Evolutionary conservation across 306 rosid species (phyloP).

Genomic region (Dalbergia oliveri): DNA sequence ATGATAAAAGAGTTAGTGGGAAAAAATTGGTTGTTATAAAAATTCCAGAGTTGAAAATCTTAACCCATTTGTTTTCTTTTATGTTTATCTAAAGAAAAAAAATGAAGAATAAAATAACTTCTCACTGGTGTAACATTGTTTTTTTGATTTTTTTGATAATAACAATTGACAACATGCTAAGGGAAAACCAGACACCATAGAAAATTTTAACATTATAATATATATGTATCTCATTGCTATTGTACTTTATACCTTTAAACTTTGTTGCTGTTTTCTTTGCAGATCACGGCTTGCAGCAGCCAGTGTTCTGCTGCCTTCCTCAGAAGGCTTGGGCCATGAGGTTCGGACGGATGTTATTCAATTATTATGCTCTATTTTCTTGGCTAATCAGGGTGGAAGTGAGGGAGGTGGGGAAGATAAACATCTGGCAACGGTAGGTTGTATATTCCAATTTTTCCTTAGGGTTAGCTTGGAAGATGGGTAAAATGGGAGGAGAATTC

Average conservation of each 20-base stretch:
- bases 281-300: constrained; percentile 68
- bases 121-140: neutral
- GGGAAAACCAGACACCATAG: neutral
- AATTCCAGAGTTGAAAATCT: neutral
- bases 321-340: constrained; percentile 58
- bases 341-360: constrained; percentile 65
- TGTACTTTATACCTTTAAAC: constrained; percentile 22
- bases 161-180: constrained; percentile 7
- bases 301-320: constrained; percentile 53
- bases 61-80: neutral
- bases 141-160: neutral
- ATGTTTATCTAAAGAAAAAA: neutral
- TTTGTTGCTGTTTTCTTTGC: constrained; percentile 5
- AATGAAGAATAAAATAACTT: neutral
- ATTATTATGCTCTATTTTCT: constrained; percentile 83
- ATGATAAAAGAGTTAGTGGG: neutral
- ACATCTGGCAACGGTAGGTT: constrained; percentile 62
- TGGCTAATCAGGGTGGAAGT: constrained; percentile 87
- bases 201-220: constrained; percentile 10
- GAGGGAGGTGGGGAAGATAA: constrained; percentile 79
- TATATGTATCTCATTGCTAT: constrained; percentile 12
- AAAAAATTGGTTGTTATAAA: neutral
- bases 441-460: constrained; percentile 33
- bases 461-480: neutral
- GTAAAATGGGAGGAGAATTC: too few relatives aligned